Evolutionary conservation across 1,284 basidiomycete genomes (phyloP), one percentile per base, ranked within the genome.

Genomic region (Ceratobasidium sp.): DNA sequence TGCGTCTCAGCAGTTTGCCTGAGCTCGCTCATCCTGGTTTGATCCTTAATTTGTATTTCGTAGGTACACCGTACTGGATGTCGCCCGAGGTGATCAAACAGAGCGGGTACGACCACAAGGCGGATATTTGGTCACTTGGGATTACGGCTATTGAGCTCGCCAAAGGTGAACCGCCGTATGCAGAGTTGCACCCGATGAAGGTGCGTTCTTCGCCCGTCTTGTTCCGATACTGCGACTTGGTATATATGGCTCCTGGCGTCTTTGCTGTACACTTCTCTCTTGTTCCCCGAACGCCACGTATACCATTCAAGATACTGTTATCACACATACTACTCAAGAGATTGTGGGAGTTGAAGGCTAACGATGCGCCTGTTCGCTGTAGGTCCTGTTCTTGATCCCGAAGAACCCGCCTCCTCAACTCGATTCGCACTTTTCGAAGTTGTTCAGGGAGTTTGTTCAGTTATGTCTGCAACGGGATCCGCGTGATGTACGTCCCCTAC

Each of bases 31-130:
- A 33, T 33, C 33, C 33, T 33, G 33, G 33, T 33, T 33, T 33
- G 96, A 98, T 81, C 93, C 97, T 2, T 88, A 88, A 81, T 86
- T 88, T 81, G 95, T 96, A 33, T 33, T 33, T 39, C 55, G 51
- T 39, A 68, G 75, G 75, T 42, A 97, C 97, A 18, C 96, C 96
- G 1, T 97, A 97, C 84, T 98, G 97, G 97, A 99, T 99, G 97
- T 97, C 96, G 28, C 97, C 97, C 7, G 97, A 99, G 85, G 97
- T 99, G 28, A 99, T 99, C 89, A 99, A 99, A 86, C 97, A 99
- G 87, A 97, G 95, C 80, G 98, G 98, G 9, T 99, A 99, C 85
- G 97, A 99, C 83, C 95, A 97, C 85, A 99, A 98, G 84, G 97
- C 97, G 13, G 97, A 99, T 85, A 98, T 99, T 70, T 98, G 97